A percentile compares a stretch with the other conserved stretches of the same genome.
Evolutionary conservation across 371 early-diverging fungal species (phyloP).

Genomic region (Mortierella sp.): DNA sequence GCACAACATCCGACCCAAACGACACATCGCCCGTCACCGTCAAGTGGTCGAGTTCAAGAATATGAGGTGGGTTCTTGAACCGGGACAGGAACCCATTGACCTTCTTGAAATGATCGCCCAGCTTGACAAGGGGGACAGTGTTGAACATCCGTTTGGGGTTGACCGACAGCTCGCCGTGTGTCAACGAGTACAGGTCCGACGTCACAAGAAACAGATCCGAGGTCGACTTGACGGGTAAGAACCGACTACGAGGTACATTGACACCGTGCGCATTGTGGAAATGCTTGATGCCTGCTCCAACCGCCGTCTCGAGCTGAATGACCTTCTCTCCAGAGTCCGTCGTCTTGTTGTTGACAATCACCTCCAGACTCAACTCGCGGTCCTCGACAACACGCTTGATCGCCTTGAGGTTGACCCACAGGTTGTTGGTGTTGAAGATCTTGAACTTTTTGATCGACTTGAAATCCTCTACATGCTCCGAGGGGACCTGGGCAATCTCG

Average conservation of each 20-base stretch:
- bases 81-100: slow-evolving; percentile 79
- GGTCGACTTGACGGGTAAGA: slow-evolving; percentile 99
- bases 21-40: slow-evolving; percentile 99
- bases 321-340: slow-evolving; percentile 91
- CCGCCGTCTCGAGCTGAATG: slow-evolving; percentile 99
- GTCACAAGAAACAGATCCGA: slow-evolving; percentile 99
- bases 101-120: slow-evolving; percentile 99
- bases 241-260: slow-evolving; percentile 98
- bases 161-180: slow-evolving; percentile 94
- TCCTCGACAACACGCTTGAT: slow-evolving; percentile 95
- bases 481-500: slow-evolving; percentile 99
- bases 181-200: slow-evolving; percentile 94
- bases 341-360: slow-evolving; percentile 98
- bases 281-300: slow-evolving; percentile 99
- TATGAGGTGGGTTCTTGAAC: slow-evolving; percentile 96
- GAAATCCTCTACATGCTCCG: slow-evolving; percentile 98
- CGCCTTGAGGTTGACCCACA: slow-evolving; percentile 98
- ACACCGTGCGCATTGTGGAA: slow-evolving; percentile 97
- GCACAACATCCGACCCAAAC: slow-evolving; percentile 95
- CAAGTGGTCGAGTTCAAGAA: slow-evolving; percentile 98
- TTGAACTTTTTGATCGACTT: slow-evolving; percentile 99
- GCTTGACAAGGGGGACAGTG: slow-evolving; percentile 95
- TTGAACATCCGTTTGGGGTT: slow-evolving; percentile 95
- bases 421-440: slow-evolving; percentile 99
- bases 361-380: slow-evolving; percentile 91